Evolutionary conservation across 495 filamentous ascomycete genomes (phyloP).

Genomic region (Amphirosellinia nigrospora): DNA sequence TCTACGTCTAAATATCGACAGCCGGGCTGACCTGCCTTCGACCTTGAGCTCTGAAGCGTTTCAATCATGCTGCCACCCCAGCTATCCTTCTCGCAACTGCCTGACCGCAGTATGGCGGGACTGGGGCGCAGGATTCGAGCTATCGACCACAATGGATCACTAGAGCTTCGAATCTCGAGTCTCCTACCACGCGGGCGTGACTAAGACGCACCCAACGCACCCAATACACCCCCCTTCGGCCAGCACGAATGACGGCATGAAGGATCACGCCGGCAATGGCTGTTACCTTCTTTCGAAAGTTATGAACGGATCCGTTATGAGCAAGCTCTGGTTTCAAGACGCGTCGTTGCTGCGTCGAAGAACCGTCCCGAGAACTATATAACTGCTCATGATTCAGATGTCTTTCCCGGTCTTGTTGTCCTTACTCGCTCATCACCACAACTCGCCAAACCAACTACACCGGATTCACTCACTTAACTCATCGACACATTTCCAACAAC

Average conservation of each 20-base stretch:
- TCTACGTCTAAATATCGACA: not conserved
- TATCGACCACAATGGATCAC: constrained; percentile 28
- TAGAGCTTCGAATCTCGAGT: constrained; percentile 18
- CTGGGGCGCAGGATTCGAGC: constrained; percentile 34
- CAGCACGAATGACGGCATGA: constrained; percentile 16
- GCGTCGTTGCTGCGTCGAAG: not conserved
- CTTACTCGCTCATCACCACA: constrained; percentile 9
- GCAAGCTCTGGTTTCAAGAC: not conserved
- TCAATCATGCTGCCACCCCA: not conserved
- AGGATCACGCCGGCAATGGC: constrained; percentile 12
- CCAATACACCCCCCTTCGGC: constrained; percentile 4
- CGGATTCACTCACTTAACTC: not conserved
- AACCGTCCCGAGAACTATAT: constrained; percentile 18
- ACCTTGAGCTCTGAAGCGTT: not conserved
- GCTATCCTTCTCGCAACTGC: constrained; percentile 14
- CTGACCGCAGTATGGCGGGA: constrained; percentile 28
- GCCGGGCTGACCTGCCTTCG: not conserved
- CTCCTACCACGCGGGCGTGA: constrained; percentile 6
- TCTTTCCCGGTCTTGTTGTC: constrained; percentile 7
- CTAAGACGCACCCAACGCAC: not conserved
- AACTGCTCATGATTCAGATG: not conserved
- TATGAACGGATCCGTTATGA: constrained; percentile 19
- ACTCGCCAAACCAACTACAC: not conserved
- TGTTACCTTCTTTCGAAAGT: constrained; percentile 24
- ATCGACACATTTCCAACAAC: not conserved